Base-by-base conservation (phyloP, 2,329 filamentous ascomycete species). In the Penicillium expansum region DNA sequence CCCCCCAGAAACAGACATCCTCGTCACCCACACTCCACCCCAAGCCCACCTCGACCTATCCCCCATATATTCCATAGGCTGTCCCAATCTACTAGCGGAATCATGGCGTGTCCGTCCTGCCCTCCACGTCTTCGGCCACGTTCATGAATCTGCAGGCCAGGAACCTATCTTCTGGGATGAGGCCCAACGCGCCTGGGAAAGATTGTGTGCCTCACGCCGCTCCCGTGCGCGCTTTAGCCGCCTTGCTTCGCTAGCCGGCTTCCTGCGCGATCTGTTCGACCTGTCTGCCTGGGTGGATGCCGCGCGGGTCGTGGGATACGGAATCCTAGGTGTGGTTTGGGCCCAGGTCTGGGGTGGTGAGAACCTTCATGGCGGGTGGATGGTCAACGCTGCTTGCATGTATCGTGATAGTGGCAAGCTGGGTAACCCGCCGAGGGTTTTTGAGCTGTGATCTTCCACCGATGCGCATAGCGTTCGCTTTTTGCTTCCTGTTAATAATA, bases 101-200 rank as follows among this genome's bases (percentile, higher is more conserved):
- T 74, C 89, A 18, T 90, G 88, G 86, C 83, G 88, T 35, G 85
- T 91, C 11, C 86, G 84, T 60, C 92, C 92, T 0, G 79, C 79
- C 13, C 77, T 96, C 14, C 91, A 96, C 72, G 82, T 96, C 47
- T 96, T 94, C 71, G 92, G 91, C 1, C 92, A 96, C 73, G 83
- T 92, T 24, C 92, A 96, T 76, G 88, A 82, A 68, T 89, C 85
- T 9, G 83, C 88, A 44, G 92, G 91, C 16, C 79, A 78, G 42
- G 86, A 92, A 67, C 74, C 85, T 0, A 81, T 89, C 10, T 88
- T 85, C 74, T 96, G 89, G 81, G 90, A 94, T 71, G 82, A 86
- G 27, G 83, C 85, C 58, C 90, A 95, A 73, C 77, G 76, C 32
- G 82, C 83, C 1, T 92, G 91, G 74, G 90, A 93, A 74, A 77